These are phyloP conservation scores for Spiraea crenata DNA, from an alignment of 331 rosid genomes.

Conservation along the genomic window DNA sequence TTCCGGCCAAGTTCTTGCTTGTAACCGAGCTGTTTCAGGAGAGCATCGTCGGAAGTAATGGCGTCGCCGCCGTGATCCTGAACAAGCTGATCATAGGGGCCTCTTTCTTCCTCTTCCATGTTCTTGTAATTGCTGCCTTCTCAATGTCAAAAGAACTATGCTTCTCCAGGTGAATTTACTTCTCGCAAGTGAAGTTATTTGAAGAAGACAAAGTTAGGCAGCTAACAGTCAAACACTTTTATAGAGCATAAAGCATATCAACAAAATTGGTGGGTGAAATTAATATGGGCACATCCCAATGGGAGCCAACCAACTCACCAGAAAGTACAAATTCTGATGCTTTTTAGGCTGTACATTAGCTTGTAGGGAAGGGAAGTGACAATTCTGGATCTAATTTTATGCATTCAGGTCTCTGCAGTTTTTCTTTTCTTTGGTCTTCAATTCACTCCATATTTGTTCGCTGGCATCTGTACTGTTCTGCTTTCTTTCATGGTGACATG, in stretches of 20 bases:
- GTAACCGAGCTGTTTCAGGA: constrained; percentile 48
- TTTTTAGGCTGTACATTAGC: too few species aligned
- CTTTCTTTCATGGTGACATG: too few species aligned
- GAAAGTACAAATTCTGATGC: too few species aligned
- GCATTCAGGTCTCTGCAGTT: too few species aligned
- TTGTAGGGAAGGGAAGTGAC: too few species aligned
- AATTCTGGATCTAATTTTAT: too few species aligned
- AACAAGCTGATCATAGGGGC: constrained; percentile 24
- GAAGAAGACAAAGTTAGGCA: background rate
- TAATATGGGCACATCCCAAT: too few species aligned
- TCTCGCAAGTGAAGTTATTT: background rate
- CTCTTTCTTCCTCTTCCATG: constrained; percentile 2
- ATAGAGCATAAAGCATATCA: background rate
- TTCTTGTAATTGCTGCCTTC: background rate
- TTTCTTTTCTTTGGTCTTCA: background rate
- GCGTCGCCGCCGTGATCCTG: constrained; percentile 11
- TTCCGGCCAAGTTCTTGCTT: constrained; percentile 47
- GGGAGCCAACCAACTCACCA: too few species aligned
- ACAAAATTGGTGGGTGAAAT: too few species aligned
- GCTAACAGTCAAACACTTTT: background rate
- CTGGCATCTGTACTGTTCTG: background rate
- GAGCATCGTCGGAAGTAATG: constrained; percentile 28
- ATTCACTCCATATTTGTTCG: background rate
- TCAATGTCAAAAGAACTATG: background rate
- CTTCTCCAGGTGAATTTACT: background rate